Evolutionary conservation across 176 grass and related monocot genomes (phyloP).

Genomic region (Musa schizocarpa): DNA sequence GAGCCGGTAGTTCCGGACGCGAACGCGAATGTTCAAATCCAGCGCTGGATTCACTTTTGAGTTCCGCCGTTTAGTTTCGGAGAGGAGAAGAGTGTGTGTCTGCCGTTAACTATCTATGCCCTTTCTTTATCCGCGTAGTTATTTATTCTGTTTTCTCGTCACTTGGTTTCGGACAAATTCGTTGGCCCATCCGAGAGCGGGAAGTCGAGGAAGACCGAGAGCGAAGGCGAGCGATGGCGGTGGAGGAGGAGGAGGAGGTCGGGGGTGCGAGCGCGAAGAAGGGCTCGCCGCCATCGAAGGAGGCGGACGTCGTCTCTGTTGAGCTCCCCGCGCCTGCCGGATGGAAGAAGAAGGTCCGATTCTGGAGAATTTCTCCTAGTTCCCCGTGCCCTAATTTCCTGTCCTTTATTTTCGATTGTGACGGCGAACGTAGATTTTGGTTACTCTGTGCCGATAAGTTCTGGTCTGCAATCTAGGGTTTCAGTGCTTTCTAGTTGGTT

Average conservation of each 20-base stretch:
- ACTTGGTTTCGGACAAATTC: background rate
- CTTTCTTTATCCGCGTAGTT: background rate
- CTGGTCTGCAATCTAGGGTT: background rate
- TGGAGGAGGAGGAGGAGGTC: background rate
- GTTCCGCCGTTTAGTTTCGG: background rate
- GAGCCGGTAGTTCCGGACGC: background rate
- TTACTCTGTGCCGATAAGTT: background rate
- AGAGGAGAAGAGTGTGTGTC: too few species aligned
- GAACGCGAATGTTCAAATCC: background rate
- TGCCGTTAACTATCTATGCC: background rate
- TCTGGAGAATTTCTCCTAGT: background rate
- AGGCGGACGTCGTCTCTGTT: constrained; percentile 32
- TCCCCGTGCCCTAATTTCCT: background rate
- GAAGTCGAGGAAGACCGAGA: background rate
- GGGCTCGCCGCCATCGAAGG: background rate
- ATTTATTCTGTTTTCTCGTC: background rate
- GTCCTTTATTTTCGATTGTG: background rate
- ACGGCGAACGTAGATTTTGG: background rate
- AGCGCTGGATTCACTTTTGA: background rate
- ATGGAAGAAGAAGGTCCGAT: constrained; percentile 58
- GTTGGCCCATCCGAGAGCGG: background rate
- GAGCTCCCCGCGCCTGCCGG: constrained; percentile 56
- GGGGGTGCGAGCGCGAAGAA: background rate
- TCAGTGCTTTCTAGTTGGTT: background rate
- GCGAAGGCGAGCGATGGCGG: background rate